These are phyloP conservation scores for Dalechampia spathulata DNA, from an alignment of 441 rosid species.

Conservation along the genomic window DNA sequence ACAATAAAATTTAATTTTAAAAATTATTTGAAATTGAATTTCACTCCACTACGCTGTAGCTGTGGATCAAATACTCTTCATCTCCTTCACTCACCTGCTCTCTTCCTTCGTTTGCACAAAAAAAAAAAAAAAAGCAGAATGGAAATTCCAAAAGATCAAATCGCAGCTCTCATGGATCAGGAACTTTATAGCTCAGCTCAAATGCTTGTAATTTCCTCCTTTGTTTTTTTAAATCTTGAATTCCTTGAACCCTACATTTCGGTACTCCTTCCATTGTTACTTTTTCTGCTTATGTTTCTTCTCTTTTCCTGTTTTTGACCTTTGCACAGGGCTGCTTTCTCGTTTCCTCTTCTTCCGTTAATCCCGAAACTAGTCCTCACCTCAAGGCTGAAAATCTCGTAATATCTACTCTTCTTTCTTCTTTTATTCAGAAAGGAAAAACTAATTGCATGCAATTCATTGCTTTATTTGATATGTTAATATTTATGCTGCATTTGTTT, in stretches of 20 bases:
- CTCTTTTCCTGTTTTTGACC: neutral
- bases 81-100: neutral
- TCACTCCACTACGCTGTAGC: neutral
- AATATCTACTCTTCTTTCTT: neutral
- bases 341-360: slow-evolving; percentile 67
- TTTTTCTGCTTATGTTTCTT: neutral
- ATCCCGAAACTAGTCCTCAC: slow-evolving; percentile 67
- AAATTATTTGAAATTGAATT: no score
- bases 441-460: no score
- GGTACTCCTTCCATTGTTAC: no score
- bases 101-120: neutral
- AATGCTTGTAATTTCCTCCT: slow-evolving; percentile 50
- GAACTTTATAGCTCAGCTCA: slow-evolving; percentile 76
- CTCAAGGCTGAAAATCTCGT: slow-evolving; percentile 93
- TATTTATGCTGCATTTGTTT: slow-evolving; percentile 12
- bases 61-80: no score
- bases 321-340: slow-evolving; percentile 67
- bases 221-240: no score
- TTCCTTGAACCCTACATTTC: no score
- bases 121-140: slow-evolving; percentile 19
- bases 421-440: no score
- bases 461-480: neutral
- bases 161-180: slow-evolving; percentile 63
- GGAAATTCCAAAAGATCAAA: slow-evolving; percentile 86
- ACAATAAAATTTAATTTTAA: no score